These are phyloP conservation scores for Spizellomyces punctatus DNA, from an alignment of 192 early-diverging fungal genomes.

Conservation along the genomic window DNA sequence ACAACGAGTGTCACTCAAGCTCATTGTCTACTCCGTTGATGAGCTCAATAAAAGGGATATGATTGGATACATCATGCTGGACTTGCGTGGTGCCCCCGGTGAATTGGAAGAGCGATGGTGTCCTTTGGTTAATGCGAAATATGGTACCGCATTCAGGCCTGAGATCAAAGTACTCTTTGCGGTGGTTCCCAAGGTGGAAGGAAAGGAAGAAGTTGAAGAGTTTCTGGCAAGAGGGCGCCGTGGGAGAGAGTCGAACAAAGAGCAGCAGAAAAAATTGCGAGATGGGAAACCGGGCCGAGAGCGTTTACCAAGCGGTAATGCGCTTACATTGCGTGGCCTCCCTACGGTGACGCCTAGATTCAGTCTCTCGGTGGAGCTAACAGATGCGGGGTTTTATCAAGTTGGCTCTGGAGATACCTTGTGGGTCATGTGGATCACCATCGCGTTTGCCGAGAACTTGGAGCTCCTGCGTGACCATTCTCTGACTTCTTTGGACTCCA, in stretches of 20 bases:
- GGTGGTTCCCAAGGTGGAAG: conserved; percentile 22
- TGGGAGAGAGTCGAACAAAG: neutral
- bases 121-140: conserved; percentile 48
- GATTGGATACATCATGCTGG: conserved; percentile 60
- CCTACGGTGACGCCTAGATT: neutral
- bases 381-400: conserved; percentile 49
- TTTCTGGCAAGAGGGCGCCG: conserved; percentile 11
- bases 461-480: conserved; percentile 18
- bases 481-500: neutral
- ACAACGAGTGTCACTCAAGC: conserved; percentile 52
- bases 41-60: conserved; percentile 29
- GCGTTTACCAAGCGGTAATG: neutral
- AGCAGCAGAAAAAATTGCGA: neutral
- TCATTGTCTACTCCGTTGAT: conserved; percentile 47
- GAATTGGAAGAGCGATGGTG: conserved; percentile 37
- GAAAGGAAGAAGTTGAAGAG: conserved; percentile 14
- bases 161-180: conserved; percentile 59
- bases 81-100: conserved; percentile 49
- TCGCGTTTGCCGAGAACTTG: conserved; percentile 58
- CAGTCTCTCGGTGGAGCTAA: conserved; percentile 42
- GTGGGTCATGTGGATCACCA: conserved; percentile 47
- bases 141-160: conserved; percentile 42
- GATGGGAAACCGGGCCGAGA: neutral
- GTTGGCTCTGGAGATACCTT: conserved; percentile 36
- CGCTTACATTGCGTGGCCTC: neutral